Evolutionary conservation across 2,329 filamentous ascomycete species (phyloP).

Genomic region (Coleophoma eucalyptorum): DNA sequence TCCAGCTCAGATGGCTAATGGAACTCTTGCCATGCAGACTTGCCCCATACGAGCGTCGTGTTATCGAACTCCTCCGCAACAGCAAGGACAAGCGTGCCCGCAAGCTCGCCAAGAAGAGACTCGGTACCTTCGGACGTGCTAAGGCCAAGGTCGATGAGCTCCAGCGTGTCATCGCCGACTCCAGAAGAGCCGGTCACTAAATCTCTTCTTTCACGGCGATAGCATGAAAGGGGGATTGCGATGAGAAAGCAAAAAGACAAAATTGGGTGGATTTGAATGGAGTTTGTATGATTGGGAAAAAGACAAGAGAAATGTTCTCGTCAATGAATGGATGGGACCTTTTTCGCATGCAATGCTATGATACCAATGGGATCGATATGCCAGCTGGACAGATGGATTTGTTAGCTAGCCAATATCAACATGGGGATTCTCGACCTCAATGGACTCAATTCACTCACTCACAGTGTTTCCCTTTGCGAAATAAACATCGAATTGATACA

Average conservation of each 20-base stretch:
- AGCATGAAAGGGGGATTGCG: too few species aligned
- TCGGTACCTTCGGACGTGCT: conserved; percentile 97
- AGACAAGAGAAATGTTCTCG: too few species aligned
- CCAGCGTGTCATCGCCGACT: conserved; percentile 95
- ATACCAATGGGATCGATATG: conserved; percentile 7
- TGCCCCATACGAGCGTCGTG: conserved; percentile 94
- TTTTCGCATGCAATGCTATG: conserved; percentile 5
- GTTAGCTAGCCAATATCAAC: neutral
- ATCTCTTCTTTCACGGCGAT: conserved; percentile 17
- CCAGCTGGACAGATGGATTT: conserved; percentile 4
- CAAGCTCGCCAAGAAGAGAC: conserved; percentile 99
- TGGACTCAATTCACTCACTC: too few species aligned
- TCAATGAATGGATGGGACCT: too few species aligned
- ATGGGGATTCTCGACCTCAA: too few species aligned
- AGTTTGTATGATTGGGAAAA: too few species aligned
- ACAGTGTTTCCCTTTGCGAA: too few species aligned
- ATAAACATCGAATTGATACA: too few species aligned
- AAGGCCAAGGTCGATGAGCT: conserved; percentile 99
- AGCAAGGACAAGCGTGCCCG: conserved; percentile 98
- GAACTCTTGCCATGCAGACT: conserved; percentile 47
- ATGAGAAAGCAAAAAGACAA: too few species aligned
- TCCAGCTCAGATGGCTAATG: neutral
- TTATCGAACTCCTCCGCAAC: conserved; percentile 99
- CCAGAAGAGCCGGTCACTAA: conserved; percentile 75
- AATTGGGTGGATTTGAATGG: too few species aligned